These are phyloP conservation scores for Russula lepida DNA, from an alignment of 768 basidiomycete genomes.

Conservation along the genomic window DNA sequence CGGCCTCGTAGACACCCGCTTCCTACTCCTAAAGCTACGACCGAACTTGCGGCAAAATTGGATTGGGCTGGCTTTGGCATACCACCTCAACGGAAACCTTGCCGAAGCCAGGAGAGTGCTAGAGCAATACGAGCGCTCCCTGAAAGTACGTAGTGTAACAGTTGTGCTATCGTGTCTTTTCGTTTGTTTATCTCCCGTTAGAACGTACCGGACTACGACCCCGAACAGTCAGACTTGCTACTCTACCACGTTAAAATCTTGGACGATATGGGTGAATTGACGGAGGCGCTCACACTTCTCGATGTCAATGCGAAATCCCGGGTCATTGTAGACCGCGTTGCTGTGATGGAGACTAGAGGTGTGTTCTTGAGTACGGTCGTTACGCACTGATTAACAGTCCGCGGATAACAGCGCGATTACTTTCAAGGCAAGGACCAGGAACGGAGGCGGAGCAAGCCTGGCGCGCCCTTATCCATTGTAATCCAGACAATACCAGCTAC, in stretches of 20 bases:
- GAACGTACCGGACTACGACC: slow-evolving; percentile 72
- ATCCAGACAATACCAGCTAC: slow-evolving; percentile 75
- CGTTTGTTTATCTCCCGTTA: slow-evolving; percentile 26
- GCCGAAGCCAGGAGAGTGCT: slow-evolving; percentile 63
- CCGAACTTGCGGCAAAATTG: slow-evolving; percentile 84
- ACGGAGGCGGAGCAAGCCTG: slow-evolving; percentile 77
- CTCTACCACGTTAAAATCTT: slow-evolving; percentile 69
- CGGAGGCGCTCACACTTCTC: slow-evolving; percentile 52
- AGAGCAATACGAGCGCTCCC: slow-evolving; percentile 57
- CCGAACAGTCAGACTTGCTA: slow-evolving; percentile 76
- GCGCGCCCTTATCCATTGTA: slow-evolving; percentile 72
- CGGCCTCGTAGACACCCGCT: slow-evolving; percentile 70
- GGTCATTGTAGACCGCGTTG: slow-evolving; percentile 60
- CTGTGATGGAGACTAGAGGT: slow-evolving; percentile 65
- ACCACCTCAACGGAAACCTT: slow-evolving; percentile 73
- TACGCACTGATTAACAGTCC: neutral
- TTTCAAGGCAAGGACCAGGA: slow-evolving; percentile 52
- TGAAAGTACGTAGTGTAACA: slow-evolving; percentile 51
- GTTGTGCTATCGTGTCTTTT: neutral
- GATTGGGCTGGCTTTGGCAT: slow-evolving; percentile 82
- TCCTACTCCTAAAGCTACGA: slow-evolving; percentile 68
- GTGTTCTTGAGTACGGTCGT: neutral
- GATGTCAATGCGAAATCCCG: slow-evolving; percentile 57
- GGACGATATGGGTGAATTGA: slow-evolving; percentile 59
- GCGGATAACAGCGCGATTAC: slow-evolving; percentile 53